phyloP scores from a whole-genome alignment of 2,329 filamentous ascomycete species.

The Chaetomium sp. region DNA sequence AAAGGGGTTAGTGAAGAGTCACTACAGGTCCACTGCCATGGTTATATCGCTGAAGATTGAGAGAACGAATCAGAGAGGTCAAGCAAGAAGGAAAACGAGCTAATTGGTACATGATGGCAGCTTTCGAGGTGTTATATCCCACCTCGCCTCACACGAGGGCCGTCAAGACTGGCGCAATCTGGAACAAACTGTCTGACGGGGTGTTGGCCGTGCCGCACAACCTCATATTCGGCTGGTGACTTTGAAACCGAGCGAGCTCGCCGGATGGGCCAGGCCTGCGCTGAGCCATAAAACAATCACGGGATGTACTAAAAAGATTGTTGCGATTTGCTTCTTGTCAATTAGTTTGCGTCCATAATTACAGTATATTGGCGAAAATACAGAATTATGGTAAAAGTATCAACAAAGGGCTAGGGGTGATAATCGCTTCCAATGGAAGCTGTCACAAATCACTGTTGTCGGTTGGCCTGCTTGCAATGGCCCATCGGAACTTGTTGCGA shows the following conservation, averaged over 20 bases:
- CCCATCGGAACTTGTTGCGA: too few relatives aligned
- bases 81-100: neutral
- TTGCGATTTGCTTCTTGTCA: too few relatives aligned
- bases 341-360: too few relatives aligned
- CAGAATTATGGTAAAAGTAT: too few relatives aligned
- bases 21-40: neutral
- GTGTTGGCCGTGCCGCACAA: neutral
- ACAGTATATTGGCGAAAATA: too few relatives aligned
- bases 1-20: neutral
- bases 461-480: too few relatives aligned
- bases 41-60: neutral
- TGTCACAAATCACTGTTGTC: too few relatives aligned
- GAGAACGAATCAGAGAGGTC: neutral
- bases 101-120: neutral
- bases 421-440: too few relatives aligned
- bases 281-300: neutral
- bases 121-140: neutral
- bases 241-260: neutral
- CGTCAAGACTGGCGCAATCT: slow-evolving; percentile 3
- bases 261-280: neutral
- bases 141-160: neutral
- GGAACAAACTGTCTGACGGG: neutral
- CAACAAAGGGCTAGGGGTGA: too few relatives aligned
- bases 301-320: too few relatives aligned
- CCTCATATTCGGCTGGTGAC: neutral